A percentile compares a stretch with the other conserved stretches of the same genome.
phyloP scores from a whole-genome alignment of 2,329 filamentous ascomycete species.

The Herpotrichia juniperi region DNA sequence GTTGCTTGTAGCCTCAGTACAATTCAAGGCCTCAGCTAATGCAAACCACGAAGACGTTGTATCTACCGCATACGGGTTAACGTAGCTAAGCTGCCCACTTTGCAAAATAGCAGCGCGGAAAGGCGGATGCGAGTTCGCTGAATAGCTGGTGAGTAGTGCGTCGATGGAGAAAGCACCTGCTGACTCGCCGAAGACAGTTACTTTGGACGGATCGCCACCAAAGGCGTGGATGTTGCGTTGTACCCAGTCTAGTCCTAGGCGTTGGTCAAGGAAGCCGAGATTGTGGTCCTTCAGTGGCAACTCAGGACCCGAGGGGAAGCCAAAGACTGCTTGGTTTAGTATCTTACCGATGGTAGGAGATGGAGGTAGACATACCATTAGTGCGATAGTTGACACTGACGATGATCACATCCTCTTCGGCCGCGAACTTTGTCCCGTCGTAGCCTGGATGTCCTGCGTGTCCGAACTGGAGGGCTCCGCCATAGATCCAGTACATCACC shows the following conservation, averaged over 20 bases:
- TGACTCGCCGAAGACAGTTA: slow-evolving; percentile 53
- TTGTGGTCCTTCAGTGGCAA: slow-evolving; percentile 43
- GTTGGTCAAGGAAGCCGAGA: slow-evolving; percentile 62
- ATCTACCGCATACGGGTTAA: not conserved
- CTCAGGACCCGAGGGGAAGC: slow-evolving; percentile 30
- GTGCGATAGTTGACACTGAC: slow-evolving; percentile 37
- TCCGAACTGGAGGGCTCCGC: slow-evolving; percentile 34
- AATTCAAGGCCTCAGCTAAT: slow-evolving; percentile 26
- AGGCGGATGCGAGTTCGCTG: slow-evolving; percentile 23
- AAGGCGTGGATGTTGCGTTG: slow-evolving; percentile 57
- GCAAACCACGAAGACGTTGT: slow-evolving; percentile 23
- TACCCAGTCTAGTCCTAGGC: slow-evolving; percentile 62
- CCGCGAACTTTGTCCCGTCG: slow-evolving; percentile 35
- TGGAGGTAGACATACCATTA: slow-evolving; percentile 22
- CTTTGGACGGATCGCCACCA: slow-evolving; percentile 55
- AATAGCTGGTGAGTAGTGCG: slow-evolving; percentile 33
- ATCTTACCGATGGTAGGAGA: not conserved
- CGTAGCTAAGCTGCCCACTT: slow-evolving; percentile 33
- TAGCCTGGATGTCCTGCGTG: slow-evolving; percentile 21
- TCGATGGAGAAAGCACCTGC: slow-evolving; percentile 35
- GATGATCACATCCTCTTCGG: slow-evolving; percentile 36
- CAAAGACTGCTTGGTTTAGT: slow-evolving; percentile 27
- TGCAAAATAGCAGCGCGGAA: slow-evolving; percentile 39
- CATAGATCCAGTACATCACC: slow-evolving; percentile 40
- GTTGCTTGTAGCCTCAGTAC: slow-evolving; percentile 16